Evolutionary conservation across 2,329 filamentous ascomycete species (phyloP), one percentile per base, ranked within the genome.

Genomic region (Pseudogymnoascus sp.): DNA sequence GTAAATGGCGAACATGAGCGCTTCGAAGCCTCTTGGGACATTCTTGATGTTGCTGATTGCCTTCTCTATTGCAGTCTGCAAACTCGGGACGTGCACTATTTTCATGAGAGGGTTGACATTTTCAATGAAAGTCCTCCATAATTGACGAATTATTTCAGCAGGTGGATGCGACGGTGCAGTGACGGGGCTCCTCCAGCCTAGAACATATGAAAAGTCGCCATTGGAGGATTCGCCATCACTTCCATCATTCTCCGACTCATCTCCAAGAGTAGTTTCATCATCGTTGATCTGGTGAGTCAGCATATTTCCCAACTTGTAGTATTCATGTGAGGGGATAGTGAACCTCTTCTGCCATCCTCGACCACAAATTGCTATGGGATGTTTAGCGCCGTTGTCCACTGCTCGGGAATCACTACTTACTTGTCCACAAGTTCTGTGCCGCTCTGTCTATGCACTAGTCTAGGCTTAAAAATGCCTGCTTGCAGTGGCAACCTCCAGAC

Each of bases 41-140:
- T 77, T 79, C 9, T 38, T 33, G 6, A 60, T 58, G 33, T 67
- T 62, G 59, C 82, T 77, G 7, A 79, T 77, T 14, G 83, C 84
- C 63, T 85, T 82, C 61, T 88, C 80, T 41, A 90, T 80, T 60
- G 80, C 80, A n/a, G 72, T 75, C 68, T 88, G 85, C 1, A 88
- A 73, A 1, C 79, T 87, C 0, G 85, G 84, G 0, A 83, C 80
- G 67, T 89, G 86, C 0, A 83, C 85, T 62, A 89, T 76, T 67
- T 88, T 89, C 41, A 88, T 76, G 6, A 90, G 71, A 0, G 86
- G 85, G 66, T 89, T 84, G 65, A 89, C 81, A 66, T 88, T 88
- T 64, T 83, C 80, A 59, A 88, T 78, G 68, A 87, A 89, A 15
- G 83, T 78, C 70, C 88, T 84, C 85, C 86, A 89, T 37, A 86